Evolutionary conservation across 176 grass and related monocot species (phyloP).

Genomic region (Avena eriantha): DNA sequence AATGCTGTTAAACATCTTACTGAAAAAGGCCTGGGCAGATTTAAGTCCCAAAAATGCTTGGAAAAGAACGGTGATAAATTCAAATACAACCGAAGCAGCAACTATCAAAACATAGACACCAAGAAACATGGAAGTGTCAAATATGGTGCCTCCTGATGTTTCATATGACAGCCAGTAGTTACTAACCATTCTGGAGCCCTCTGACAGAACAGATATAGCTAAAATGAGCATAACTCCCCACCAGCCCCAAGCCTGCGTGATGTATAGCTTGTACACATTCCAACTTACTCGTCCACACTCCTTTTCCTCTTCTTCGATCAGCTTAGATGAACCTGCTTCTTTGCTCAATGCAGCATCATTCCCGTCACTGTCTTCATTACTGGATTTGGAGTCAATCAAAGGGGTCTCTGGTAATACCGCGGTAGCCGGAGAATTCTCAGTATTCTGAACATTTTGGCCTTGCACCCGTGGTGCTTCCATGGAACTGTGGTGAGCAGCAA

Average conservation of each 20-base stretch:
- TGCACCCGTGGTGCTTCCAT: conserved; percentile 74
- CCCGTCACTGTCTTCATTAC: background rate
- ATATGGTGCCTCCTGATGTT: conserved; percentile 65
- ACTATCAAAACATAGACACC: conserved; percentile 72
- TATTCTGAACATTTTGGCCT: conserved; percentile 37
- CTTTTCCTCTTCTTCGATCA: conserved; percentile 82
- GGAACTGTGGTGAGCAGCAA: conserved; percentile 84
- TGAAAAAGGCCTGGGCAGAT: conserved; percentile 79
- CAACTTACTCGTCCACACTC: conserved; percentile 80
- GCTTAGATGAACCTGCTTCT: conserved; percentile 61
- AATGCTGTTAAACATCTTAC: conserved; percentile 83
- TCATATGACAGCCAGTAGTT: conserved; percentile 90
- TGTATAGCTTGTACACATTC: conserved; percentile 74
- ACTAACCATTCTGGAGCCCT: conserved; percentile 70
- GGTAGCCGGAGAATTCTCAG: conserved; percentile 15
- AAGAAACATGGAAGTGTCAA: conserved; percentile 69
- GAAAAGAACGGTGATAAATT: conserved; percentile 55
- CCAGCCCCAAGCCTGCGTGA: conserved; percentile 89
- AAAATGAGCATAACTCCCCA: conserved; percentile 58
- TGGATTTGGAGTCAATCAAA: conserved; percentile 29
- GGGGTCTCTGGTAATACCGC: background rate
- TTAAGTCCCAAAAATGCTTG: conserved; percentile 70
- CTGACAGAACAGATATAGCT: conserved; percentile 48
- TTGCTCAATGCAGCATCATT: conserved; percentile 32
- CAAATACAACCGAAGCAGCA: conserved; percentile 49